Conservation (phyloP, 2,329 filamentous ascomycete species). For the Aspergillus tubingensis region DNA sequence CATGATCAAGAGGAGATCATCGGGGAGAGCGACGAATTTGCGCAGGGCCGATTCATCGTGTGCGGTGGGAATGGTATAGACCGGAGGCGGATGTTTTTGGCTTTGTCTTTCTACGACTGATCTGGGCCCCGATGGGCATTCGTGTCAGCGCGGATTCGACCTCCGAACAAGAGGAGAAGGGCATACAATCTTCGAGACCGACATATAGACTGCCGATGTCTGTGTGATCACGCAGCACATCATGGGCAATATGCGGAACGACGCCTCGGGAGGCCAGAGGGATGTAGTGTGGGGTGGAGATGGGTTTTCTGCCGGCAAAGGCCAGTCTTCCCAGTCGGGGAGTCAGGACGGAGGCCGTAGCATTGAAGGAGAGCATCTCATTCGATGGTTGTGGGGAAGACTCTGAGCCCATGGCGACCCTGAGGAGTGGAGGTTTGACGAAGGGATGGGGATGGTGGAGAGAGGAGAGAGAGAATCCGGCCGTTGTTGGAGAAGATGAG, state of each 20-base stretch:
- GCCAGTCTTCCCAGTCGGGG: slow-evolving; percentile 69
- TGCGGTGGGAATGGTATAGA: slow-evolving; percentile 53
- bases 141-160: slow-evolving; percentile 29
- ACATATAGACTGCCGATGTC: slow-evolving; percentile 72
- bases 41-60: slow-evolving; percentile 63
- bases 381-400: slow-evolving; percentile 20
- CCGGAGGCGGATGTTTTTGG: slow-evolving; percentile 46
- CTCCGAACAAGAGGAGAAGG: background rate
- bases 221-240: slow-evolving; percentile 70
- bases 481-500: background rate
- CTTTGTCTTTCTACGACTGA: slow-evolving; percentile 63
- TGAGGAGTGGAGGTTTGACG: background rate
- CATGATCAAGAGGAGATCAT: slow-evolving; percentile 68
- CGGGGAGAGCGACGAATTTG: slow-evolving; percentile 72
- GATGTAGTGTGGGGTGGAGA: slow-evolving; percentile 82
- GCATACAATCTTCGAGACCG: slow-evolving; percentile 89
- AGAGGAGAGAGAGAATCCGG: background rate
- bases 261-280: slow-evolving; percentile 78
- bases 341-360: slow-evolving; percentile 35
- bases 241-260: slow-evolving; percentile 85
- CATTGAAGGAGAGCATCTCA: slow-evolving; percentile 44
- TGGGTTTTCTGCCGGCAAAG: slow-evolving; percentile 62
- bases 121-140: slow-evolving; percentile 37
- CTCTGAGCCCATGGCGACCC: slow-evolving; percentile 33
- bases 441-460: slow-evolving; percentile 3